Percentiles rank a stretch among this genome's conserved stretches.
Evolutionary conservation across 352 stramenopile species (phyloP).

Genomic region (Phytophthora sojae): DNA sequence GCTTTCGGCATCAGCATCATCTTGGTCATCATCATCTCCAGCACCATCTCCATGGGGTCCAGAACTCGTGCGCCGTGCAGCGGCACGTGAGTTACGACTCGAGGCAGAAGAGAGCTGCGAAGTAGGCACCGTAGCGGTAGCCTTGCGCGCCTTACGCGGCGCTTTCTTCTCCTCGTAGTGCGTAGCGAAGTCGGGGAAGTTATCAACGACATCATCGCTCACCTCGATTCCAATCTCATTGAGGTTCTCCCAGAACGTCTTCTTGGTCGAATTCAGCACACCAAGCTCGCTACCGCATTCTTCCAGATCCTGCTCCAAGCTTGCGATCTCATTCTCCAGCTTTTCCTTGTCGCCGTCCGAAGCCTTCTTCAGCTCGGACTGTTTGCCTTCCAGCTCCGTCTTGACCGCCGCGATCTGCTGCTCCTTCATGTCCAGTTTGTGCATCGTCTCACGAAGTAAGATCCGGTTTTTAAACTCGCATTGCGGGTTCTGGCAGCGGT

Average conservation of each 20-base stretch:
- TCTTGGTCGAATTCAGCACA: slow-evolving; percentile 53
- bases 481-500: slow-evolving; percentile 67
- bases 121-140: background rate
- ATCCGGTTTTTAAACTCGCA: slow-evolving; percentile 81
- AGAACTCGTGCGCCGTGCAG: slow-evolving; percentile 13
- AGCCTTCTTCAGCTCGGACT: slow-evolving; percentile 45
- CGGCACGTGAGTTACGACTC: slow-evolving; percentile 27
- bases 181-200: slow-evolving; percentile 55
- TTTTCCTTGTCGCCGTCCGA: slow-evolving; percentile 44
- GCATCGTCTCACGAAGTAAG: slow-evolving; percentile 76
- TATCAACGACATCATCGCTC: slow-evolving; percentile 61
- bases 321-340: slow-evolving; percentile 59
- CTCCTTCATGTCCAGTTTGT: slow-evolving; percentile 77
- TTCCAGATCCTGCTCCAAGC: slow-evolving; percentile 71
- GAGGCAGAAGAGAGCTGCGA: slow-evolving; percentile 15
- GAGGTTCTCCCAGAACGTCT: slow-evolving; percentile 66
- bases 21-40: slow-evolving; percentile 19
- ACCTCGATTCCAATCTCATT: slow-evolving; percentile 73
- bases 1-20: slow-evolving; percentile 30
- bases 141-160: slow-evolving; percentile 35
- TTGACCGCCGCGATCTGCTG: slow-evolving; percentile 49
- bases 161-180: slow-evolving; percentile 60
- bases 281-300: slow-evolving; percentile 56
- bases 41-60: slow-evolving; percentile 20
- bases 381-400: slow-evolving; percentile 49